These are phyloP conservation scores for Saccharomycodes ludwigii DNA, from an alignment of 805 yeast species.

Conservation along the genomic window DNA sequence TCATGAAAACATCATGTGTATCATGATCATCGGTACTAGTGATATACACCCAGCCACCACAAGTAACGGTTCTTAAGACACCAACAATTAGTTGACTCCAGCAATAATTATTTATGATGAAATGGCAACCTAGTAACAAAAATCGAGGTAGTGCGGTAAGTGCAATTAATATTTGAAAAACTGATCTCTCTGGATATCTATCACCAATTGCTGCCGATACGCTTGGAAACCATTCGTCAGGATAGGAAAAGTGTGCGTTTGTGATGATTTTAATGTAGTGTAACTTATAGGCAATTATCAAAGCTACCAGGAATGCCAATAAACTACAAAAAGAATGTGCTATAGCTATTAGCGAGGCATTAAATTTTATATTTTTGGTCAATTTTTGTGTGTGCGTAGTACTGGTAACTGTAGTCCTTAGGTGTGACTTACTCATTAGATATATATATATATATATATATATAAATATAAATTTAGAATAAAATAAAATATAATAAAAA, in stretches of 20 bases:
- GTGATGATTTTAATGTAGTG: conserved; percentile 84
- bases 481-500: too few species aligned
- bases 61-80: conserved; percentile 78
- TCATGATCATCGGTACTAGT: conserved; percentile 97
- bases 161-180: conserved; percentile 87
- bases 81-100: conserved; percentile 38
- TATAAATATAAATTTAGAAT: too few species aligned
- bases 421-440: too few species aligned
- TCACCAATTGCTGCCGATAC: conserved; percentile 97
- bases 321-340: conserved; percentile 65
- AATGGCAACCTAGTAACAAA: conserved; percentile 35
- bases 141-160: conserved; percentile 90
- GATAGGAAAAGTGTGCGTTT: conserved; percentile 80
- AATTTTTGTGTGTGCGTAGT: too few species aligned
- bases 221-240: conserved; percentile 98
- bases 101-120: too few species aligned
- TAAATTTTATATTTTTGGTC: too few species aligned
- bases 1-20: conserved; percentile 93
- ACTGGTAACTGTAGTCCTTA: too few species aligned
- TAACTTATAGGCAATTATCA: conserved; percentile 57
- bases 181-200: conserved; percentile 86
- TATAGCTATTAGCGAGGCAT: too few species aligned
- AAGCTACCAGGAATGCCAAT: conserved; percentile 64
- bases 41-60: conserved; percentile 98
- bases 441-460: too few species aligned